These are phyloP conservation scores for Cryptosporidium sp. DNA, from an alignment of 169 alveolate species.

Conservation along the genomic window DNA sequence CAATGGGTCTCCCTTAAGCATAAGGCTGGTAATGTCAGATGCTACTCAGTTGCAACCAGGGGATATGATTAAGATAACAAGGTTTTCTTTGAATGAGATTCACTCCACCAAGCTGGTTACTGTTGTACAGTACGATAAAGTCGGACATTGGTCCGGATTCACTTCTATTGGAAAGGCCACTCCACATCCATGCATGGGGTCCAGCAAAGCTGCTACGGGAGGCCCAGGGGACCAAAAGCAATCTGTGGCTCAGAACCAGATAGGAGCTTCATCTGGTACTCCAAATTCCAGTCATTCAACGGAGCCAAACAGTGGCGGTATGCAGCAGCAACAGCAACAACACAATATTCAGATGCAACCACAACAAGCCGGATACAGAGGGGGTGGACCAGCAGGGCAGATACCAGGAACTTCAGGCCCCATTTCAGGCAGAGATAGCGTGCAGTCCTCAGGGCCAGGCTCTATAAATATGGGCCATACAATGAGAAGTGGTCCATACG, in stretches of 20 bases:
- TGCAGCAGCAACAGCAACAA: not conserved
- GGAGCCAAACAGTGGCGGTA: not conserved
- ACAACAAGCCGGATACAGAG: not conserved
- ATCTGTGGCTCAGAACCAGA: not conserved
- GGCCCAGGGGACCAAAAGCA: constrained; percentile 1
- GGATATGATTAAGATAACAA: constrained; percentile 56
- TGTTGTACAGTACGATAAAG: constrained; percentile 57
- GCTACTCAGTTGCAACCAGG: constrained; percentile 75
- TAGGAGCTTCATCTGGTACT: constrained; percentile 9
- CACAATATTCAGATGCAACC: not conserved
- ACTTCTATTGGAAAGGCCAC: constrained; percentile 66
- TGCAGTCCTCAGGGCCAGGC: constrained; percentile 29
- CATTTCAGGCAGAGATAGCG: not conserved
- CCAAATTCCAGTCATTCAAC: constrained; percentile 16
- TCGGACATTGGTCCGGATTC: constrained; percentile 73
- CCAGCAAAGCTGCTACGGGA: constrained; percentile 25
- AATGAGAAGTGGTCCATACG: constrained; percentile 49
- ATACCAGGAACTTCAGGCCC: constrained; percentile 13
- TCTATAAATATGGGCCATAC: constrained; percentile 20
- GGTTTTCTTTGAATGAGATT: constrained; percentile 64
- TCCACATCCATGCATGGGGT: constrained; percentile 74
- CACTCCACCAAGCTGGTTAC: constrained; percentile 70
- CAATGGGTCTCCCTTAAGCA: constrained; percentile 64
- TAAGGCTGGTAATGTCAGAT: constrained; percentile 74
- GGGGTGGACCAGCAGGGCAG: not conserved